Evolutionary conservation across 495 filamentous ascomycete species (phyloP).

Genomic region (Trypethelium eluteriae): DNA sequence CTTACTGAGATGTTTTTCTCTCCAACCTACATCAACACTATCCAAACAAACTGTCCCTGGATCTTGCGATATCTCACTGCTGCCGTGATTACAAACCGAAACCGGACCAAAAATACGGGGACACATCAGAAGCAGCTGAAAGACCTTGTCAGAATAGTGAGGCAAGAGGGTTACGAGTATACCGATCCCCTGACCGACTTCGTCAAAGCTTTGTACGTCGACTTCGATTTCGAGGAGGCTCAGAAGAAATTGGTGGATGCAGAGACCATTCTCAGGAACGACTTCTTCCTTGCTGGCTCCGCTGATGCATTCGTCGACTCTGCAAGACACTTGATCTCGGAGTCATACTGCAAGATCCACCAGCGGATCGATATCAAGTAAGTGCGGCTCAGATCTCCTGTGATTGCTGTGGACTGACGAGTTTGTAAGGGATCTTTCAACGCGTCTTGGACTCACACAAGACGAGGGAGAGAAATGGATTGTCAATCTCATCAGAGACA

Average conservation of each 20-base stretch:
- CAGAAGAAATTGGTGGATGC: constrained; percentile 85
- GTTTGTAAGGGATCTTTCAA: constrained; percentile 64
- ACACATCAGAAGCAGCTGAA: constrained; percentile 97
- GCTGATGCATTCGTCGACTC: constrained; percentile 89
- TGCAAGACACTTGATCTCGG: constrained; percentile 90
- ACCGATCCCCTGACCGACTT: constrained; percentile 92
- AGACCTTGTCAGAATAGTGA: constrained; percentile 86
- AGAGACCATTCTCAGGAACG: constrained; percentile 80
- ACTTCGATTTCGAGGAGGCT: constrained; percentile 98
- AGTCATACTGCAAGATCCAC: constrained; percentile 99
- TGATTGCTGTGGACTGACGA: constrained; percentile 21
- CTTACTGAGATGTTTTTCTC: constrained; percentile 96
- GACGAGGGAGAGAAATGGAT: constrained; percentile 99
- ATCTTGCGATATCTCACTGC: constrained; percentile 89
- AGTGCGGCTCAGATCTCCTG: constrained; percentile 24
- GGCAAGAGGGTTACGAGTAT: constrained; percentile 97
- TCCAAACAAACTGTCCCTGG: constrained; percentile 96
- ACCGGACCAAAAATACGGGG: constrained; percentile 68
- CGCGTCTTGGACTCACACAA: constrained; percentile 75
- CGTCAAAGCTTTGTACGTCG: constrained; percentile 89
- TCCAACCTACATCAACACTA: constrained; percentile 94
- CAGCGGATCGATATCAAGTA: constrained; percentile 93
- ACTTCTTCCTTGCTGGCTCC: constrained; percentile 87
- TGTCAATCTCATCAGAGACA: constrained; percentile 96
- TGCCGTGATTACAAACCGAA: constrained; percentile 92